Percentiles rank a stretch among this genome's conserved stretches.
phyloP scores from a whole-genome alignment of 2,329 filamentous ascomycete genomes.

The Colletotrichum echinochloae region DNA sequence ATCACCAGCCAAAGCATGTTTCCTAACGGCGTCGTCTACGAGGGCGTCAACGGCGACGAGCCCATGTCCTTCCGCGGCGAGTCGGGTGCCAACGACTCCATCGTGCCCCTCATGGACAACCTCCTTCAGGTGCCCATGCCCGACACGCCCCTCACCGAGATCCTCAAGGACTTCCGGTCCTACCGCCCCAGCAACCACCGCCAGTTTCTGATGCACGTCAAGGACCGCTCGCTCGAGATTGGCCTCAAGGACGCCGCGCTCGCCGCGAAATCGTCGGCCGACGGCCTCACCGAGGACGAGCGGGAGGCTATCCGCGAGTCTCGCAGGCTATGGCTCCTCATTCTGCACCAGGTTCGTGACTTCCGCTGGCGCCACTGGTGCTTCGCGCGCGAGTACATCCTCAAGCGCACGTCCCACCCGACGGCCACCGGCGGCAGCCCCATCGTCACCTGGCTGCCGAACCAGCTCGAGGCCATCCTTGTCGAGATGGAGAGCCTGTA shows the following conservation, averaged over 20 bases:
- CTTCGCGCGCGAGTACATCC: conserved; percentile 86
- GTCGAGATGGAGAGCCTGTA: conserved; percentile 74
- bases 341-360: conserved; percentile 81
- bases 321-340: conserved; percentile 70
- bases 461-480: conserved; percentile 82
- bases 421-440: conserved; percentile 85
- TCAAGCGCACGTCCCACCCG: conserved; percentile 81
- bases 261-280: conserved; percentile 41
- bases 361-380: conserved; percentile 90
- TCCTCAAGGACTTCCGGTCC: conserved; percentile 87
- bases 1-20: conserved; percentile 96
- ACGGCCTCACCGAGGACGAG: conserved; percentile 43
- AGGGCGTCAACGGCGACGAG: conserved; percentile 78
- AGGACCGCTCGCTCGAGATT: conserved; percentile 59
- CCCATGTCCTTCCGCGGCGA: conserved; percentile 90
- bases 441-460: conserved; percentile 87
- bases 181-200: conserved; percentile 93
- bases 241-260: conserved; percentile 71
- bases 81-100: conserved; percentile 93
- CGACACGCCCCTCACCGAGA: conserved; percentile 86
- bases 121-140: conserved; percentile 90
- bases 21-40: conserved; percentile 89
- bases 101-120: conserved; percentile 91
- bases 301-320: conserved; percentile 64
- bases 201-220: conserved; percentile 82